Base-by-base conservation (phyloP, 2,329 filamentous ascomycete genomes). In the Neofusicoccum ribis region DNA sequence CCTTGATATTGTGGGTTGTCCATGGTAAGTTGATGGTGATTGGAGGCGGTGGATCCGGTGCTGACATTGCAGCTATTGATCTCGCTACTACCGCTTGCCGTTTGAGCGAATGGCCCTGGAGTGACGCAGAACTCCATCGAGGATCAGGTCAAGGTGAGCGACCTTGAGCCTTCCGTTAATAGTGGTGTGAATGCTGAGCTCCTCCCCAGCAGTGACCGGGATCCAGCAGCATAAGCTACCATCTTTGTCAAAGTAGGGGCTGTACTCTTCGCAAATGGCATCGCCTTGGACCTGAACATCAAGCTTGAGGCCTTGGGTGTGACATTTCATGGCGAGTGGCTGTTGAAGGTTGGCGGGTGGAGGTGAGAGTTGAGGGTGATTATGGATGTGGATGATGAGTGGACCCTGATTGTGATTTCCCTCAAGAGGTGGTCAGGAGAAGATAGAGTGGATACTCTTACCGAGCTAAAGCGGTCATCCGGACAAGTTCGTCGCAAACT, bases 61-160 rank as follows among this genome's bases (percentile, higher is more conserved):
- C 6, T 31, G 27, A 31, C 27, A 31, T 31, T 31, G 27, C 27
- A 31, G 27, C 27, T 31, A 5, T 31, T 31, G 27, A 31, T 31
- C 27, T 31, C 27, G 27, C 27, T 31, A 7, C 27, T 31, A 7
- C 27, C 27, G 27, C 12, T 20, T 41, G 20, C 12, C 39, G 47
- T 15, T 66, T 62, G 50, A n/a, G 4, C 5, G n/a, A 3, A 41
- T 5, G 6, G 41, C 70, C 58, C 2, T 44, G 47, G 43, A 71
- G 46, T 56, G 72, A 7, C 73, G 71, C 65, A 75, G 58, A 58
- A 78, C 50, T 2, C 78, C 79, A 51, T 82, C 80, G 0, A 78
- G 69, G 0, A 76, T 27, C 12, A 77, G 69, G 63, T 82, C 79
- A 37, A 76, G 70, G 7, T 71, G 69, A 2, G 74, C 69, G 3